phyloP scores from a whole-genome alignment of 768 basidiomycete genomes.

The Tricholoma saponaceum region DNA sequence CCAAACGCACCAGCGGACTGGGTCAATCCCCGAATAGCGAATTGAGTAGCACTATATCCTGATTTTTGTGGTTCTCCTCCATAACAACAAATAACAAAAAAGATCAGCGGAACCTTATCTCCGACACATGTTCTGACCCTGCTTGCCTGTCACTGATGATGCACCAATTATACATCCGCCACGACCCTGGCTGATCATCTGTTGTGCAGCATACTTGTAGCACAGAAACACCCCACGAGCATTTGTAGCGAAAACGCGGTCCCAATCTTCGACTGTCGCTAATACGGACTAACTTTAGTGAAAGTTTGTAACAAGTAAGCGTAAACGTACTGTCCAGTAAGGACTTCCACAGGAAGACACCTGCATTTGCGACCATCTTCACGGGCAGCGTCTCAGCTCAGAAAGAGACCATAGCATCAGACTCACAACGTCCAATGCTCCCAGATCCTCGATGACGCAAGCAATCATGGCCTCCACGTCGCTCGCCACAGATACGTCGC shows the following conservation, averaged over 20 bases:
- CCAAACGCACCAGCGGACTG: conserved; percentile 17
- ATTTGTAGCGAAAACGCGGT: conserved; percentile 23
- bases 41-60: conserved; percentile 18
- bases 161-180: conserved; percentile 39
- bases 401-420: no score
- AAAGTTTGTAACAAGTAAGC: no score
- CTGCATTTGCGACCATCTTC: conserved; percentile 34
- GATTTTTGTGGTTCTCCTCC: no score
- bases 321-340: conserved; percentile 11
- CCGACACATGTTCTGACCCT: neutral
- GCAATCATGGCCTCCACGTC: conserved; percentile 4
- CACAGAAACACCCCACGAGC: conserved; percentile 29
- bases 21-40: conserved; percentile 19
- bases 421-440: conserved; percentile 26
- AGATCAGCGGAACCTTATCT: no score
- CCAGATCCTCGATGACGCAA: neutral
- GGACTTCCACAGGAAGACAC: conserved; percentile 7
- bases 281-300: neutral
- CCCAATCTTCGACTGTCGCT: conserved; percentile 21
- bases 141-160: conserved; percentile 35
- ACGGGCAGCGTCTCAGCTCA: no score
- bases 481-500: no score
- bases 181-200: conserved; percentile 36
- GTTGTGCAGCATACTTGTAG: conserved; percentile 32
- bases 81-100: no score